These are phyloP conservation scores for Filobasidium uniguttulatum DNA, from an alignment of 1,284 basidiomycete species.

Conservation along the genomic window DNA sequence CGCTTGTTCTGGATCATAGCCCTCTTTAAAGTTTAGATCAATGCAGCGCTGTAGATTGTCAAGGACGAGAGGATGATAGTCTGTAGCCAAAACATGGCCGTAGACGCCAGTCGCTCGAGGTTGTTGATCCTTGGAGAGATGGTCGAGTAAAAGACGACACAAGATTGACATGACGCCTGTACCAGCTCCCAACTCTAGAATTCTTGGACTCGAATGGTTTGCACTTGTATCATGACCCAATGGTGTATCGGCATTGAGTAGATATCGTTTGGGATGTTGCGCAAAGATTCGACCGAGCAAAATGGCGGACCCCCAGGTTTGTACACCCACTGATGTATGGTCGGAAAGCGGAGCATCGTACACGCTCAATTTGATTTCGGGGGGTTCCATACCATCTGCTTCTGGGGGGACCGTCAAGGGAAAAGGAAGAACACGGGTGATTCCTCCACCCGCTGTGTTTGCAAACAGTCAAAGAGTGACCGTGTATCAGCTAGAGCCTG, in stretches of 20 bases:
- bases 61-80: slow-evolving; percentile 62
- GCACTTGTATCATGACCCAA: slow-evolving; percentile 3
- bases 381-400: not conserved
- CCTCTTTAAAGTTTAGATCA: slow-evolving; percentile 43
- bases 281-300: slow-evolving; percentile 65
- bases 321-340: slow-evolving; percentile 64
- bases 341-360: slow-evolving; percentile 63
- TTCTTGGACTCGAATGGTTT: slow-evolving; percentile 39
- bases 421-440: slow-evolving; percentile 9
- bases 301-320: slow-evolving; percentile 81
- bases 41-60: slow-evolving; percentile 59
- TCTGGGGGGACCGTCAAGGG: not conserved
- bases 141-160: slow-evolving; percentile 45
- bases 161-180: slow-evolving; percentile 66
- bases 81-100: slow-evolving; percentile 52
- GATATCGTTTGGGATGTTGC: slow-evolving; percentile 45
- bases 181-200: slow-evolving; percentile 74
- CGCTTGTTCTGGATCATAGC: not conserved
- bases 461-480: not conserved
- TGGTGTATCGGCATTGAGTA: not conserved
- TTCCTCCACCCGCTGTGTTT: slow-evolving; percentile 7
- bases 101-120: not conserved
- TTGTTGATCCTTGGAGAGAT: slow-evolving; percentile 16
- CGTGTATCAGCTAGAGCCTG: not conserved
- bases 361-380: slow-evolving; percentile 40